Conservation (phyloP, 2,329 filamentous ascomycete genomes). For the Lithohypha guttulata region DNA sequence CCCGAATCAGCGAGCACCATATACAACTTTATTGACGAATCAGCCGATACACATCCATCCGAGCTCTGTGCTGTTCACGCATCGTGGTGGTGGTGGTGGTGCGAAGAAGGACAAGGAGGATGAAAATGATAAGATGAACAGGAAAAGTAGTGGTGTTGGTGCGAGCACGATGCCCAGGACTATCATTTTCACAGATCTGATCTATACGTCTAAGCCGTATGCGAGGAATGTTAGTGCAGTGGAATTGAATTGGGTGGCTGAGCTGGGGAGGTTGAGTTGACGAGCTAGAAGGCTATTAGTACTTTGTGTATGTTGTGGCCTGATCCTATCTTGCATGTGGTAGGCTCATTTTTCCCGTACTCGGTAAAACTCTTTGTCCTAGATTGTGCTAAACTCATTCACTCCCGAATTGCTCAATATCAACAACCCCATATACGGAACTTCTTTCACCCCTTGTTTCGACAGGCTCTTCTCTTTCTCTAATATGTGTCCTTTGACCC, state of each 20-base stretch:
- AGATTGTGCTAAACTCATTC: no score
- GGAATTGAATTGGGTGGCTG: constrained; percentile 51
- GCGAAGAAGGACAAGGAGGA: constrained; percentile 2
- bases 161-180: constrained; percentile 25
- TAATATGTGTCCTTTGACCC: no score
- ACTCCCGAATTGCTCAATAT: no score
- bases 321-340: no score
- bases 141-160: not conserved
- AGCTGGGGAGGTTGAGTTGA: constrained; percentile 22
- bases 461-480: no score
- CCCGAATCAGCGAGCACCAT: constrained; percentile 34
- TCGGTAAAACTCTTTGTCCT: no score
- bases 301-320: no score
- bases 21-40: constrained; percentile 50
- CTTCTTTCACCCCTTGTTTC: no score
- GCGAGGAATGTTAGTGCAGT: constrained; percentile 52
- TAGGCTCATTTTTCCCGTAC: no score
- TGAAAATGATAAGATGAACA: constrained; percentile 13
- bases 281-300: no score
- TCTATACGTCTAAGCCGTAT: constrained; percentile 53
- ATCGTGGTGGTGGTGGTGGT: not conserved
- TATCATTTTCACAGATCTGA: constrained; percentile 55
- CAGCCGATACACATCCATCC: constrained; percentile 51
- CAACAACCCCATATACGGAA: no score
- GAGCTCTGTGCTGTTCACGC: constrained; percentile 19